phyloP scores from a whole-genome alignment of 768 basidiomycete genomes.

The Suillus subaureus region DNA sequence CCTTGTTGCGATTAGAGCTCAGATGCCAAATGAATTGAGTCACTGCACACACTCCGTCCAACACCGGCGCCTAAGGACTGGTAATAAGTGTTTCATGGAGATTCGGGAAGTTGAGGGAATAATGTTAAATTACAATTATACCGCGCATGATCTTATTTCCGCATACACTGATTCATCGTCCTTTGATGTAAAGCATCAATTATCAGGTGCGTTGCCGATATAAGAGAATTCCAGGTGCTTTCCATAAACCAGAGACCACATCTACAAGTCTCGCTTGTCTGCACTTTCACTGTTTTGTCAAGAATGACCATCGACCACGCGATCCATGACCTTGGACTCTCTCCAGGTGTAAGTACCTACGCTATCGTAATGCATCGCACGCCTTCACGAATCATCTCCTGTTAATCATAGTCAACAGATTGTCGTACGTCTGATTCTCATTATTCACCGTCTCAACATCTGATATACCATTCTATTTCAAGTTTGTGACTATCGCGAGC shows the following conservation, averaged over 20 bases:
- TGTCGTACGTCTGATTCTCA: not conserved
- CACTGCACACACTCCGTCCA: not conserved
- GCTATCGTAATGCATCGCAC: not conserved
- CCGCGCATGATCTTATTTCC: not conserved
- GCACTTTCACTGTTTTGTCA: not conserved
- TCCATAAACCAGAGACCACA: not conserved
- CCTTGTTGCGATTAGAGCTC: not conserved
- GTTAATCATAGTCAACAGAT: not conserved
- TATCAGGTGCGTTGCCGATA: not conserved
- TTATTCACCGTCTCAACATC: not conserved
- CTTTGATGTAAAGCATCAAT: not conserved
- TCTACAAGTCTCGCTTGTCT: not conserved
- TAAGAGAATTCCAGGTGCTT: not conserved
- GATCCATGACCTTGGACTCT: not conserved
- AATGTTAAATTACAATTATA: too few species aligned
- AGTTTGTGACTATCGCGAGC: conserved; percentile 54
- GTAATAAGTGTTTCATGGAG: not conserved
- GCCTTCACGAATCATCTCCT: not conserved
- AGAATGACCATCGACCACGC: not conserved
- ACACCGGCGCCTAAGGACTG: not conserved
- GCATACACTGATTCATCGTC: not conserved
- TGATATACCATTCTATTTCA: not conserved
- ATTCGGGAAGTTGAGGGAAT: not conserved
- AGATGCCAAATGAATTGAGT: not conserved
- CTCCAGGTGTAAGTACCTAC: not conserved